Evolutionary conservation across 345 rosid genomes (phyloP), one percentile per base, ranked within the genome.

Genomic region (Pistacia integerrima): DNA sequence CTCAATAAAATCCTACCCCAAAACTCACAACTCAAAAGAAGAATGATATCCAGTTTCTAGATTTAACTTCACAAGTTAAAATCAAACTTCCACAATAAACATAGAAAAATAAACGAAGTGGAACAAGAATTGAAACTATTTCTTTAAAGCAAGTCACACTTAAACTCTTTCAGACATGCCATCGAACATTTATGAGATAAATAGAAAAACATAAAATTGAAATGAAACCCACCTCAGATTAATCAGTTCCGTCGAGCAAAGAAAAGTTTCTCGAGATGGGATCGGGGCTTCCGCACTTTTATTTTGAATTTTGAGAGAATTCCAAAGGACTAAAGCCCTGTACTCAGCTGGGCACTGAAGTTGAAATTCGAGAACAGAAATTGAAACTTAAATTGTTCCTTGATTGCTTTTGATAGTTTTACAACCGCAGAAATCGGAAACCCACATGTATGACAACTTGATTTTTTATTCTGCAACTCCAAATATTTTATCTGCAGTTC

Each of bases 191-290:
- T 22, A 6, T 16, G 49, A 44, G 22, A 70, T 36, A 41, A 72
- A 58, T 22, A 4, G 5, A 25, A 59, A 10, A 38, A 38, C n/a
- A 58, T 13, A 57, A 6, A 70, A 20, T 10, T 72, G 5, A 49
- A 13, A 46, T 9, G 55, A 58, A 72, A 60, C 66, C 52, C 55
- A 59, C 75, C 54, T 72, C 8, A 33, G 44, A 46, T 44, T 44
- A 49, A 33, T 22, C 11, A 25, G 60, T 30, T 44, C 33, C 22
- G 17, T 44, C 22, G 36, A 0, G n/a, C 54, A 71, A 41, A 41
- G 51, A 35, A 30, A 20, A 3, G 54, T 49, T 18, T 16, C 6
- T 16, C 57, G 2, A 54, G 18, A 54, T 4, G 57, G n/a, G 57
- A 54, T 52, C 18, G 57, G 57, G 57, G 57, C 18, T 54, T 54